Conservation (phyloP, 768 basidiomycete genomes). For the Mycena venus region DNA sequence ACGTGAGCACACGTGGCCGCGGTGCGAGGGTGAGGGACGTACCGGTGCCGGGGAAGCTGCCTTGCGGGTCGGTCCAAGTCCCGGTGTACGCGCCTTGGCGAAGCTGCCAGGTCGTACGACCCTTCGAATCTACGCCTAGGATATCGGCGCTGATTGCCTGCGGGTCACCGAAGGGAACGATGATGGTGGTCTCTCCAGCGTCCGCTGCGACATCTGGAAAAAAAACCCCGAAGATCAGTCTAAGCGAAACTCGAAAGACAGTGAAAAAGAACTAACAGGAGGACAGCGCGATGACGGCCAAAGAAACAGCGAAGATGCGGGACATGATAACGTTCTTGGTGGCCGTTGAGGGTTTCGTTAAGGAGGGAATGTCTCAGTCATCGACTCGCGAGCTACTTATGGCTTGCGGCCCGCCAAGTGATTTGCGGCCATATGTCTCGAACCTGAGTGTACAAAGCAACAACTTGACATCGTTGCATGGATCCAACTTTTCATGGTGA, state of each 20-base stretch:
- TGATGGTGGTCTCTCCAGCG: conserved; percentile 21
- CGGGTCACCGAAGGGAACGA: conserved; percentile 29
- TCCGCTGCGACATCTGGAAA: conserved; percentile 25
- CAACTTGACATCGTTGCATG: no score
- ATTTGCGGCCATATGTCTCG: no score
- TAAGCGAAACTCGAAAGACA: background rate
- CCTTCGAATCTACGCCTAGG: conserved; percentile 25
- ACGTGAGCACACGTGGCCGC: background rate
- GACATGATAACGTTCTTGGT: conserved; percentile 17
- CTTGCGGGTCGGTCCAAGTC: conserved; percentile 29
- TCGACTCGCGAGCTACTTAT: no score
- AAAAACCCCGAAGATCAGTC: background rate
- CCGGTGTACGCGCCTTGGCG: conserved; percentile 31
- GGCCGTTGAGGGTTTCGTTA: background rate
- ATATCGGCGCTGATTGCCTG: conserved; percentile 29
- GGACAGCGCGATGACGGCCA: conserved; percentile 7
- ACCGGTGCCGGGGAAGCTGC: conserved; percentile 33
- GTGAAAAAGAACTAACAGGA: background rate
- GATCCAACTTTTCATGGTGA: no score
- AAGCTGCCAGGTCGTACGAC: conserved; percentile 30
- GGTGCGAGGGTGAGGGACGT: background rate
- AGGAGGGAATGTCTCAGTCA: no score
- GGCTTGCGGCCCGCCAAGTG: no score
- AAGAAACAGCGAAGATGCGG: conserved; percentile 17
- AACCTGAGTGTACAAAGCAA: no score